These are phyloP conservation scores for Acorus calamus DNA, from an alignment of 106 monocot genomes.

Conservation along the genomic window DNA sequence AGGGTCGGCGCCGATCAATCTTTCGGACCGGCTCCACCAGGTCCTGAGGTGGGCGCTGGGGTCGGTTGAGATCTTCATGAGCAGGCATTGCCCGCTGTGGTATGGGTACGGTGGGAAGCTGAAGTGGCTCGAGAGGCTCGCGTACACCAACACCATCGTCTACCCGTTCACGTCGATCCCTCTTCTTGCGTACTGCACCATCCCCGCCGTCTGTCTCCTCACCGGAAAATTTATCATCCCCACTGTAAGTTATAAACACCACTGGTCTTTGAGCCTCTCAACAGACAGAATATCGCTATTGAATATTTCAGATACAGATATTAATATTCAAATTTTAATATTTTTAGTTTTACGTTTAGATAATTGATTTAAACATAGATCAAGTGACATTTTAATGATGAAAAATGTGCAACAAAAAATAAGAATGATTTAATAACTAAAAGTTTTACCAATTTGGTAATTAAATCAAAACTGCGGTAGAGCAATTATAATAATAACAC, in stretches of 20 bases:
- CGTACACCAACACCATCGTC: conserved; percentile 90
- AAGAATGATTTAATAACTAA: no score
- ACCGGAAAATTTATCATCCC: conserved; percentile 98
- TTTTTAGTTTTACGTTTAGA: no score
- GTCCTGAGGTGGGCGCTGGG: conserved; percentile 94
- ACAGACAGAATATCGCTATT: no score
- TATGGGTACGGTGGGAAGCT: conserved; percentile 82
- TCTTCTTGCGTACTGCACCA: conserved; percentile 77
- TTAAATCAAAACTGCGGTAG: no score
- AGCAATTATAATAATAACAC: no score
- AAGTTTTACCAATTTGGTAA: no score
- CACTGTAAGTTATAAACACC: conserved; percentile 27
- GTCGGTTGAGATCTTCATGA: conserved; percentile 93
- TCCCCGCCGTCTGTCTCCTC: conserved; percentile 90
- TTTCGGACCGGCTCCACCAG: conserved; percentile 78
- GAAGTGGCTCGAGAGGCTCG: conserved; percentile 77
- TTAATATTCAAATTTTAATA: no score
- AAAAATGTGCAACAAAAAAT: no score
- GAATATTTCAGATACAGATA: no score
- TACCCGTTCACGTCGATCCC: conserved; percentile 93
- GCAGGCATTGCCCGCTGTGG: conserved; percentile 90
- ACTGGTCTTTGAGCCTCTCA: no score
- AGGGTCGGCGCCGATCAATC: conserved; percentile 89
- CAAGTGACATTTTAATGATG: no score
- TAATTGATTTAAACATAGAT: no score